A percentile compares a stretch with the other conserved stretches of the same genome.
Conservation (phyloP, 495 filamentous ascomycete genomes). For the Penicillium bovifimosum region DNA sequence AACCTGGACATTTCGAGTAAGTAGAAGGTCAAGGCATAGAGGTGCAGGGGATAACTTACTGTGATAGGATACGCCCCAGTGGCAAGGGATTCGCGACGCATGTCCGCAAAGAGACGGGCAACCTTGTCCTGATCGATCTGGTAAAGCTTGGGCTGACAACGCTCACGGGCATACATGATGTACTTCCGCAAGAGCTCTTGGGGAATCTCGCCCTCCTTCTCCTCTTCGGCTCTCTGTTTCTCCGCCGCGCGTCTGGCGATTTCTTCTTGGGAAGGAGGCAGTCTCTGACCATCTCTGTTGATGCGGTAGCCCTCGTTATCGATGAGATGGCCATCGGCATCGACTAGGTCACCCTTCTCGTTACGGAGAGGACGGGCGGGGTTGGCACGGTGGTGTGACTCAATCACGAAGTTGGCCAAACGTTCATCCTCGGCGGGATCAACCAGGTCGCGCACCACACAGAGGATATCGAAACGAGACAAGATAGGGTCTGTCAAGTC, state of each 20-base stretch:
- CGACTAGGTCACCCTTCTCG: slow-evolving; percentile 53
- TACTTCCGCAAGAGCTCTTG: slow-evolving; percentile 95
- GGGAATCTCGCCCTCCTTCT: slow-evolving; percentile 73
- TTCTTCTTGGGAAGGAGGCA: slow-evolving; percentile 35
- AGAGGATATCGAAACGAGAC: slow-evolving; percentile 97
- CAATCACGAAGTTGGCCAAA: slow-evolving; percentile 90
- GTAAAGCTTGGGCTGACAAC: slow-evolving; percentile 85
- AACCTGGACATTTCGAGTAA: slow-evolving; percentile 52
- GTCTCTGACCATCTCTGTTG: slow-evolving; percentile 29
- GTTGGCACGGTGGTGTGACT: slow-evolving; percentile 86
- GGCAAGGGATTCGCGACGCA: slow-evolving; percentile 85
- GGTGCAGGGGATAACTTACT: slow-evolving; percentile 47
- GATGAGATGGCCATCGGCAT: slow-evolving; percentile 51
- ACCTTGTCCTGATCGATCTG: slow-evolving; percentile 99
- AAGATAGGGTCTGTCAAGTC: slow-evolving; percentile 96
- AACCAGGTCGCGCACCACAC: slow-evolving; percentile 95
- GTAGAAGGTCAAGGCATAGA: slow-evolving; percentile 1
- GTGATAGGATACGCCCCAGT: slow-evolving; percentile 98
- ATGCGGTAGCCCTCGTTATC: slow-evolving; percentile 44
- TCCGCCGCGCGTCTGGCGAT: slow-evolving; percentile 31
- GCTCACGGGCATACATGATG: slow-evolving; percentile 91
- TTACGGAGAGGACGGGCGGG: slow-evolving; percentile 55
- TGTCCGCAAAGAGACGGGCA: slow-evolving; percentile 88
- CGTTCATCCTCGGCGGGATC: slow-evolving; percentile 94
- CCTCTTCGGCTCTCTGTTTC: slow-evolving; percentile 45